A percentile compares a stretch with the other conserved stretches of the same genome.
Conservation (phyloP, 2,329 filamentous ascomycete species). For the Parastagonospora nodorum region DNA sequence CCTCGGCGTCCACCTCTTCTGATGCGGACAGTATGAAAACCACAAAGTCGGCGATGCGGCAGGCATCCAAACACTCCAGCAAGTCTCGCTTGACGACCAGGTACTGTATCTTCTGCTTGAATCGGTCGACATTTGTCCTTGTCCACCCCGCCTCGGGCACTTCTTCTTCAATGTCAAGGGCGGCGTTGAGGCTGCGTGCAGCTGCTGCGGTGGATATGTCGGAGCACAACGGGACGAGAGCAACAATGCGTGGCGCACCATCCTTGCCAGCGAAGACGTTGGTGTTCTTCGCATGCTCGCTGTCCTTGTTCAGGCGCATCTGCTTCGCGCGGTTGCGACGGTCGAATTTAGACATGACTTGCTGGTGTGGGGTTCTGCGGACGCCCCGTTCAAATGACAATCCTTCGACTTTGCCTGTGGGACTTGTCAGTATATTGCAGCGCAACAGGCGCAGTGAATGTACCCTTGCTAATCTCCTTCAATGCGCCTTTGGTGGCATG, state of each 20-base stretch:
- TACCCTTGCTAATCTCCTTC: constrained; percentile 85
- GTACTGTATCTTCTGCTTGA: constrained; percentile 94
- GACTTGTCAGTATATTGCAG: constrained; percentile 19
- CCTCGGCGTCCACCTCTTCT: constrained; percentile 81
- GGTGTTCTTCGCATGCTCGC: constrained; percentile 77
- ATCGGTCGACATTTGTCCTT: constrained; percentile 78
- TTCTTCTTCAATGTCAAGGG: constrained; percentile 76
- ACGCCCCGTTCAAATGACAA: constrained; percentile 66
- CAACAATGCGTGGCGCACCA: constrained; percentile 85
- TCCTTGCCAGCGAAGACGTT: constrained; percentile 85
- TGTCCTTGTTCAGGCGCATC: constrained; percentile 80
- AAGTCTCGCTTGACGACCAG: constrained; percentile 75
- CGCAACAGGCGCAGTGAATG: constrained; percentile 1
- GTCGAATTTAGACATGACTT: constrained; percentile 97
- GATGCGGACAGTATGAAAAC: constrained; percentile 81
- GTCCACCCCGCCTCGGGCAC: constrained; percentile 62
- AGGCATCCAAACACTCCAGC: constrained; percentile 79
- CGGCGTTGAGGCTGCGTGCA: constrained; percentile 73
- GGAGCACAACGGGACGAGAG: constrained; percentile 80
- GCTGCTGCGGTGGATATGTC: constrained; percentile 71
- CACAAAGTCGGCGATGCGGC: constrained; percentile 88
- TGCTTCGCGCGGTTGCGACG: constrained; percentile 94
- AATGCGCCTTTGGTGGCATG: constrained; percentile 87
- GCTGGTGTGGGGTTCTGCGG: constrained; percentile 90
- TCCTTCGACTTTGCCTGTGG: constrained; percentile 73